These are phyloP conservation scores for Trichoderma semiorbis DNA, from an alignment of 2,329 filamentous ascomycete genomes.

Conservation along the genomic window DNA sequence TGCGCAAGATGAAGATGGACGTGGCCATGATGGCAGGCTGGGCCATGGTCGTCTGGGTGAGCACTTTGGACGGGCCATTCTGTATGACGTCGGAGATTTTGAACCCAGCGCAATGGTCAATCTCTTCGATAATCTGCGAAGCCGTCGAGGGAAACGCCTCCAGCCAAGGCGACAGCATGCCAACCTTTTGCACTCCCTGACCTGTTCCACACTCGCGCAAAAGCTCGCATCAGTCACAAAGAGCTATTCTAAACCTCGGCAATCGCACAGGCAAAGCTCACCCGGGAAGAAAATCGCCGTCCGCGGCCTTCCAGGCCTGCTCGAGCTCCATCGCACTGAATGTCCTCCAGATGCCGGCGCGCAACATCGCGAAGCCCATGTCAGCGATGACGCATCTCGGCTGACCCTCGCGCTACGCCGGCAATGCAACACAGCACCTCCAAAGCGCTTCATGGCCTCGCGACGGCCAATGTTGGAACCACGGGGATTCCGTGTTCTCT, in stretches of 20 bases:
- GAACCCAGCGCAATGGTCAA: conserved; percentile 72
- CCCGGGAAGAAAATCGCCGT: conserved; percentile 62
- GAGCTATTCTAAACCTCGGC: neutral
- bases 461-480: conserved; percentile 21
- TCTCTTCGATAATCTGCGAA: conserved; percentile 75
- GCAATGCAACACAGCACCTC: conserved; percentile 30
- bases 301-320: conserved; percentile 37
- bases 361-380: conserved; percentile 15
- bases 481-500: neutral
- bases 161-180: conserved; percentile 83
- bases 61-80: conserved; percentile 69
- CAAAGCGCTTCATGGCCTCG: conserved; percentile 33
- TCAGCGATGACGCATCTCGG: conserved; percentile 7
- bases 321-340: conserved; percentile 31
- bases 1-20: conserved; percentile 81
- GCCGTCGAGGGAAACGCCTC: conserved; percentile 79
- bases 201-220: conserved; percentile 46
- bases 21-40: conserved; percentile 97
- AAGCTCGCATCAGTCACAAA: conserved; percentile 1
- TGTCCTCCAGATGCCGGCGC: conserved; percentile 9
- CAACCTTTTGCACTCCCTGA: conserved; percentile 84
- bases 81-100: conserved; percentile 76
- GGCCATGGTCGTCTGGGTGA: conserved; percentile 81
- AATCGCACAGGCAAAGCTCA: conserved; percentile 27
- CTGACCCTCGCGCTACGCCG: conserved; percentile 24